phyloP scores from a whole-genome alignment of 2,329 filamentous ascomycete species.

The Acrodontium crateriforme region DNA sequence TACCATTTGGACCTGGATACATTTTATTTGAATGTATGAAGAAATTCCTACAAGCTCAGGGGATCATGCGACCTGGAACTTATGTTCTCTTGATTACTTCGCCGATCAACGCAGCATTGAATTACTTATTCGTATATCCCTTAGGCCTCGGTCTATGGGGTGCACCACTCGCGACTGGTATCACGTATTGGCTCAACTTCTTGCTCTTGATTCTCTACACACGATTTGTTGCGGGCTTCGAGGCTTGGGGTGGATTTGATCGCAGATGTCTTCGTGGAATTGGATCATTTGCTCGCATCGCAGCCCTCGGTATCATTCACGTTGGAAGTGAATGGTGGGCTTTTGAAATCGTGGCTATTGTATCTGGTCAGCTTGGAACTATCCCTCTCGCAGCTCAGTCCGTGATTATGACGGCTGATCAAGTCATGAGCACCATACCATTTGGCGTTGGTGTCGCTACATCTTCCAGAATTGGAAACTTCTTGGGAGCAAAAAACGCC shows the following conservation, averaged over 20 bases:
- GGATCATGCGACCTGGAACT: slow-evolving; percentile 50
- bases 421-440: slow-evolving; percentile 60
- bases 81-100: slow-evolving; percentile 49
- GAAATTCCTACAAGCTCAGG: slow-evolving; percentile 46
- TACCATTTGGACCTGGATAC: slow-evolving; percentile 72
- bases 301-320: slow-evolving; percentile 63
- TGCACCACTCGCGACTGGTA: slow-evolving; percentile 67
- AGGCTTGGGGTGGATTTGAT: slow-evolving; percentile 68
- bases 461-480: slow-evolving; percentile 63
- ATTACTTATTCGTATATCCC: slow-evolving; percentile 59
- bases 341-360: slow-evolving; percentile 78
- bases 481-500: slow-evolving; percentile 56
- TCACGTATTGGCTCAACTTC: slow-evolving; percentile 79
- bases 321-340: slow-evolving; percentile 89
- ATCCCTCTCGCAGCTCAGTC: slow-evolving; percentile 68
- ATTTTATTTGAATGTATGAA: slow-evolving; percentile 74
- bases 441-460: slow-evolving; percentile 77
- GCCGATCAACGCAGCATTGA: slow-evolving; percentile 43
- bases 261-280: slow-evolving; percentile 52
- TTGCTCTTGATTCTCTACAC: slow-evolving; percentile 60
- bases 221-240: slow-evolving; percentile 52
- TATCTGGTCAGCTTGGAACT: slow-evolving; percentile 66
- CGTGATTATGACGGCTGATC: slow-evolving; percentile 77
- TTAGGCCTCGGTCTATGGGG: slow-evolving; percentile 60
- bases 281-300: slow-evolving; percentile 57